Base-by-base conservation (phyloP, 768 basidiomycete species). In the Kondoa subrosea region DNA sequence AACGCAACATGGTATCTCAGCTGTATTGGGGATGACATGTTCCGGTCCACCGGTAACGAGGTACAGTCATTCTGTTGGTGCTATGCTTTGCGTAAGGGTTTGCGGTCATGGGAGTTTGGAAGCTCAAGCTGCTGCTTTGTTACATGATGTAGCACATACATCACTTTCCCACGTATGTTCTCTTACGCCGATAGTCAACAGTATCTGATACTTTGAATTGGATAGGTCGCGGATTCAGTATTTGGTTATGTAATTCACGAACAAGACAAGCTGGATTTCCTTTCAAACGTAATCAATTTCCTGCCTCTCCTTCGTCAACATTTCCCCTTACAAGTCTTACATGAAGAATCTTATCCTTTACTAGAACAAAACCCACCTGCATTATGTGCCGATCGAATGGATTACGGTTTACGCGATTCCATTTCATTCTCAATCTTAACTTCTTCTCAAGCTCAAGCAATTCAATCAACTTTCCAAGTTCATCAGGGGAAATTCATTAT, bases 171-270 rank as follows among this genome's bases (percentile, higher is more conserved):
- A 71, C 61, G 70, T 70, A 3, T 15, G 4, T 31, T n/a, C n/a
- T n/a, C 33, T 17, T 17, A 17, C 17, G 17, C 17, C 16, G 33
- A 62, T 34, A 17, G 29, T 29, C 27, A n/a, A n/a, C n/a, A n/a
- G n/a, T n/a, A n/a, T 56, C 15, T 25, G 15, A 15, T 56, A 15
- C 25, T 56, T 56, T 56, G 29, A 64, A 59, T 56, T 21, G 21
- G 15, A n/a, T 17, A 65, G 64, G 15, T 27, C 17, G 27, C 57
- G 25, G 16, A 61, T 71, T 25, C n/a, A 1, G 69, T 61, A 3
- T 71, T 71, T 26, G 69, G 66, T 27, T 70, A 67, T 31, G 70
- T 71, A 21, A 66, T 71, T 25, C 71, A 71, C 29, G 71, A 71
- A 57, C 66, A 65, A 2, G 71, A 71, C 64, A 71, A 71, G 59